Percentiles rank a stretch among this genome's conserved stretches.
Conservation (phyloP, 106 monocot genomes). For the Vanilla planifolia region DNA sequence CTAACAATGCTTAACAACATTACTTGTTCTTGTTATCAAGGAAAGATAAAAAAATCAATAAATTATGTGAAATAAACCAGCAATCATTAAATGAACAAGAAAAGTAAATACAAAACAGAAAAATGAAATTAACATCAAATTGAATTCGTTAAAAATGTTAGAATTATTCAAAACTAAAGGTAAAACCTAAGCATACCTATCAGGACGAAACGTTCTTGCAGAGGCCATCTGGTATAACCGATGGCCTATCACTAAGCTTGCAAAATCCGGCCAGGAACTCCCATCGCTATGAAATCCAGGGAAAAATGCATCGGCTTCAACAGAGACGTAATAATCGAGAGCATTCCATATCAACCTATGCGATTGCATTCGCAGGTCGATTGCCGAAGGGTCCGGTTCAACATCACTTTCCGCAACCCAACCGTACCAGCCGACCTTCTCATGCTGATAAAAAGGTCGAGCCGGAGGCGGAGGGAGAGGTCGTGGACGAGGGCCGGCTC, state of each 20-base stretch:
- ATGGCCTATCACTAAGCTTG: conserved; percentile 87
- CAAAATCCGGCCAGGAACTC: conserved; percentile 65
- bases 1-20: too few species aligned
- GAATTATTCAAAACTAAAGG: too few species aligned
- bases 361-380: conserved; percentile 52
- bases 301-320: conserved; percentile 86
- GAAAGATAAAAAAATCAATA: too few species aligned
- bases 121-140: too few species aligned
- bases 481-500: conserved; percentile 65
- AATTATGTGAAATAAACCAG: too few species aligned
- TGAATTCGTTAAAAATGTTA: too few species aligned
- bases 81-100: too few species aligned
- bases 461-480: conserved; percentile 87
- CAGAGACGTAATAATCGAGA: conserved; percentile 81
- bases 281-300: conserved; percentile 84
- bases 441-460: conserved; percentile 64
- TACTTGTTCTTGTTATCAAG: too few species aligned
- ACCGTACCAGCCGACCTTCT: conserved; percentile 96
- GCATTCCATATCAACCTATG: conserved; percentile 91
- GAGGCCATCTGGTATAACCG: conserved; percentile 64
- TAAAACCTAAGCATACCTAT: too few species aligned
- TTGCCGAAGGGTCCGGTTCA: conserved; percentile 53
- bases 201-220: conserved; percentile 67
- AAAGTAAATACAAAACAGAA: too few species aligned
- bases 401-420: conserved; percentile 55